phyloP scores from a whole-genome alignment of 164 flowering plant species.

The Pachysandra terminalis region DNA sequence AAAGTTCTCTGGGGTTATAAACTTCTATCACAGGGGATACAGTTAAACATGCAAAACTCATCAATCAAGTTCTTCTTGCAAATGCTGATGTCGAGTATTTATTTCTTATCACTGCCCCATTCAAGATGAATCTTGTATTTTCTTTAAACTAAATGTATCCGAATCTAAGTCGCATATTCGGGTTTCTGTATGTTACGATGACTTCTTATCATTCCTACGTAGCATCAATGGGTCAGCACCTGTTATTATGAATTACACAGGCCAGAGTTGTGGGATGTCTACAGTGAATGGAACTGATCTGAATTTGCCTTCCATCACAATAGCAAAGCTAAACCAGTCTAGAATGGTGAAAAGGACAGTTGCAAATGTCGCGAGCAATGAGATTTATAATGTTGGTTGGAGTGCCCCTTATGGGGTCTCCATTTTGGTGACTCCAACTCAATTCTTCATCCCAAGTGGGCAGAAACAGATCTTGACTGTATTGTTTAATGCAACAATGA shows the following conservation, averaged over 20 bases:
- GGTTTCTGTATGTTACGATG: conserved; percentile 59
- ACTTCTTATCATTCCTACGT: conserved; percentile 79
- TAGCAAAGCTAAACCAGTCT: conserved; percentile 65
- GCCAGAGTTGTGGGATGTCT: conserved; percentile 46
- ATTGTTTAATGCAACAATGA: conserved; percentile 46
- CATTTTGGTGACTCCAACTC: conserved; percentile 54
- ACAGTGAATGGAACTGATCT: conserved; percentile 49
- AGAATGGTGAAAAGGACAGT: conserved; percentile 53
- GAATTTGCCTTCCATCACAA: conserved; percentile 89
- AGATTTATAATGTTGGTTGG: conserved; percentile 68
- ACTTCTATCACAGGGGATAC: no score
- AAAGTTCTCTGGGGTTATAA: no score
- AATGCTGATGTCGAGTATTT: no score
- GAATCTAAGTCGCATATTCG: not conserved
- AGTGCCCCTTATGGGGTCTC: conserved; percentile 82
- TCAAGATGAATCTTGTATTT: not conserved
- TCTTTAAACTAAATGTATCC: no score
- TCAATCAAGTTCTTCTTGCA: no score
- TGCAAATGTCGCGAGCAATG: conserved; percentile 69
- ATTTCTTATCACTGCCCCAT: no score
- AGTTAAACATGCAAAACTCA: no score
- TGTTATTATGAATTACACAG: conserved; percentile 75
- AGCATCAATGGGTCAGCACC: conserved; percentile 87
- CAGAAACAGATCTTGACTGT: conserved; percentile 56
- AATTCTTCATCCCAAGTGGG: conserved; percentile 55